Percentiles rank a stretch among this genome's conserved stretches.
Conservation (phyloP, 208 protist genomes). For the Cochliopodium minus region DNA sequence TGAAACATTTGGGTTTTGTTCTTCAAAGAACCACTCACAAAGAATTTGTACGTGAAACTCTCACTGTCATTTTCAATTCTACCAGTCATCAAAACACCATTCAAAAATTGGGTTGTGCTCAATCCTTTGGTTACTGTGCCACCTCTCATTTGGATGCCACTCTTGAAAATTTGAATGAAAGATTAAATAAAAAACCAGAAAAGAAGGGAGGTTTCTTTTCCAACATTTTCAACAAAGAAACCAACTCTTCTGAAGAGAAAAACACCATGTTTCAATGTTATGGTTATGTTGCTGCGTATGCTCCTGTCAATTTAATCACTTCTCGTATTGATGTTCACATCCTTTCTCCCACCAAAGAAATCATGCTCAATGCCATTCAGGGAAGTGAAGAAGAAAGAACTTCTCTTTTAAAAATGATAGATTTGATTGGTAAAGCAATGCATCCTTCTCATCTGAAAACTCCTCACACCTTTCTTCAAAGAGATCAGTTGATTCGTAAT, state of each 20-base stretch:
- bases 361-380: not conserved
- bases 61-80: not conserved
- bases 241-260: not conserved
- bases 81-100: not conserved
- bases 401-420: not conserved
- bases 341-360: too few species aligned
- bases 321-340: constrained; percentile 2
- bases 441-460: not conserved
- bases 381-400: not conserved
- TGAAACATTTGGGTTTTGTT: not conserved
- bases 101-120: constrained; percentile 4
- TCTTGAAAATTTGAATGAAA: not conserved
- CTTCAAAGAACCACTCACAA: not conserved
- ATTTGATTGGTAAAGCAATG: constrained; percentile 5
- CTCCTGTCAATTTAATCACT: not conserved
- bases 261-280: not conserved
- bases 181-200: not conserved
- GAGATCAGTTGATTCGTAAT: too few species aligned
- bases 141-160: not conserved
- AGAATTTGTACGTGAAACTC: not conserved
- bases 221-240: not conserved
- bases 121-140: not conserved
- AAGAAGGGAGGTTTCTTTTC: not conserved
- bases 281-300: not conserved
- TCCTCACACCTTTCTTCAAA: not conserved